Base-by-base conservation (phyloP, 2,329 filamentous ascomycete genomes). In the Penicillium italicum region DNA sequence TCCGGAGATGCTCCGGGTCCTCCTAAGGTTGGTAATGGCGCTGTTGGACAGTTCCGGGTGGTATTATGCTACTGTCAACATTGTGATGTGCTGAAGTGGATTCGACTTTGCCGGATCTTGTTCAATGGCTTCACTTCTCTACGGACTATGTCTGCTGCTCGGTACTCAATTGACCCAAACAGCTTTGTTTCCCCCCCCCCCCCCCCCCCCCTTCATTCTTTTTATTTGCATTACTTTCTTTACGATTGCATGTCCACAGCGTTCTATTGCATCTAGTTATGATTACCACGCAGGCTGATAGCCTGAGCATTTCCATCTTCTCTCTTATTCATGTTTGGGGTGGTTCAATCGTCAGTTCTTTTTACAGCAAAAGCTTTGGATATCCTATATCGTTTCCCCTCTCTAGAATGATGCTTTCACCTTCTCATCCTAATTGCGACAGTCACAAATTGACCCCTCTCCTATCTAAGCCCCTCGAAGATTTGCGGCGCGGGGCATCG, bases 401-500 rank as follows among this genome's bases (percentile, higher is more conserved):
- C 30, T 33, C 37, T 36, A 50, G 26, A 50, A 33, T 50, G 30
- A 4, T 12, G 4, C 18, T 16, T 38, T 16, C 28, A 31, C 5
- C 24, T 41, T 16, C 30, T 31, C 20, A 43, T 8, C 14, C 31
- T 2, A 16, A 26, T 6, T 4, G 41, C 12, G 12, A 20, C 22
- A 38, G 16, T 37, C 11, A 10, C 22, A 24, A 41, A 33, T 40
- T 33, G 14, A 30, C 33, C 42, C 50, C 34, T 53, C 50, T 53
- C 50, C 18, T 33, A 53, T 47, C 42, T 53, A 41, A 45, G 20
- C 50, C 33, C 41, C 33, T 38, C 50, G 20, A 50, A 33, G 50
- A 47, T 48, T 34, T 30, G 46, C 37, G 52, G 46, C 37, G 52
- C 52, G 52, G 51, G 51, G 53, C 53, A 51, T 55, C 53, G 53